Evolutionary conservation across 345 rosid species (phyloP).

Genomic region (Ailanthus altissimus): DNA sequence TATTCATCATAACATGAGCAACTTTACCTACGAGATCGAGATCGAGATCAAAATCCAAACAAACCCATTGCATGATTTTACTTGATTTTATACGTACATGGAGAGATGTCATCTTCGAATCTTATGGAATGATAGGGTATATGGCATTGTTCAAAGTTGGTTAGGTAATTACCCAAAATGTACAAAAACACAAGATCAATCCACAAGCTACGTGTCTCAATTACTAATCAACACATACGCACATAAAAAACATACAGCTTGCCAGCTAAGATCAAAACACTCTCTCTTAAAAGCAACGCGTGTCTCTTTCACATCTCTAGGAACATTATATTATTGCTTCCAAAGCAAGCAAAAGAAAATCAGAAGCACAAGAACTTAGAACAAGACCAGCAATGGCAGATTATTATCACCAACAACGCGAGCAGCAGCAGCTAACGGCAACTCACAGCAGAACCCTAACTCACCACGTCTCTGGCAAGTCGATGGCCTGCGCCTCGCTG

Average conservation of each 20-base stretch:
- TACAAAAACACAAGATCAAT: not conserved
- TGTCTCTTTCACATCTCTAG: not conserved
- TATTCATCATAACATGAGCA: too few relatives aligned
- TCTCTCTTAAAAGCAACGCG: not conserved
- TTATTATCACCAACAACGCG: not conserved
- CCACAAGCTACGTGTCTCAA: not conserved
- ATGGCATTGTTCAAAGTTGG: not conserved
- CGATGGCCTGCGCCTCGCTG: slow-evolving; percentile 25
- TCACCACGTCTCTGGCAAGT: not conserved
- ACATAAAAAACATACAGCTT: not conserved
- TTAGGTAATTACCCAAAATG: not conserved
- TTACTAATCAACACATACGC: not conserved
- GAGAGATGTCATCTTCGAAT: not conserved
- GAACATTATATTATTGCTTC: not conserved
- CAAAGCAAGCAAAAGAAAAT: not conserved
- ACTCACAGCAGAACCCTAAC: not conserved
- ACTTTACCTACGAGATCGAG: too few relatives aligned
- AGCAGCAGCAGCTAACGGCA: not conserved
- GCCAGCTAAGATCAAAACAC: not conserved
- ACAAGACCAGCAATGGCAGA: not conserved
- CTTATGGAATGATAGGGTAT: too few relatives aligned
- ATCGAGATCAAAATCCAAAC: too few relatives aligned
- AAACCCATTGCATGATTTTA: too few relatives aligned
- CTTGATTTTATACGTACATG: too few relatives aligned
- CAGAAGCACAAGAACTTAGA: not conserved